Base-by-base conservation (phyloP, 2,329 filamentous ascomycete species). In the Ceratocystiopsis brevicomis region DNA sequence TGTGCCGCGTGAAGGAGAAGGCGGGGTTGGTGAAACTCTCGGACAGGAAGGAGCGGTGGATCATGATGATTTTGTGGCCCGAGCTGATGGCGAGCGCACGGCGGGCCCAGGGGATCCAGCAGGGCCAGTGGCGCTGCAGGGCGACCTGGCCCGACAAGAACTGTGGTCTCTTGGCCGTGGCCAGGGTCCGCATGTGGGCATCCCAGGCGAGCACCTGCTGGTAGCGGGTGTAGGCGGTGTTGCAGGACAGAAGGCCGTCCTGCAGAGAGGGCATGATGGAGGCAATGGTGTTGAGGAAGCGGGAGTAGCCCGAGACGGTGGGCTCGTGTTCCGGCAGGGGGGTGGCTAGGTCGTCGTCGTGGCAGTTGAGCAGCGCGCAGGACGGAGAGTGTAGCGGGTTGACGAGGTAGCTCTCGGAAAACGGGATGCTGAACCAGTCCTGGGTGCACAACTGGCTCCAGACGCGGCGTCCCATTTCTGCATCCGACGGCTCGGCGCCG, bases 51-150 rank as follows among this genome's bases (percentile, higher is more conserved):
- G 56, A 54, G 3, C 60, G 55, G 45, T 63, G 60, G 17, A 63
- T 60, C 59, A 62, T 61, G 49, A 62, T 62, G 42, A 62, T 60
- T 45, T 63, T 62, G 45, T 62, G 58, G 2, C 56, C 54, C 2
- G 59, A 56, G 1, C 55, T 59, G 21, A 63, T 61, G 12, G 60
- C 56, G 16, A 63, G 51, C 25, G 59, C 54, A 6, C 54, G 53
- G 9, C 59, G 54, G 3, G 59, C 59, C 45, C 52, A 59, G 3
- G 51, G 49, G 10, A 60, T 49, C 53, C 54, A 62, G 1, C 49
- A 45, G 2, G 57, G 57, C 48, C 56, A 55, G 15, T 45, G 45
- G 18, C 55, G 50, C 37, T 56, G 54, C 1, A 52, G 41, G 3
- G 54, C 51, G 16, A 53, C 53, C 13, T 35, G 30, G 10, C 50